phyloP scores from a whole-genome alignment of 2,329 filamentous ascomycete species.

The Exophiala bonariae region DNA sequence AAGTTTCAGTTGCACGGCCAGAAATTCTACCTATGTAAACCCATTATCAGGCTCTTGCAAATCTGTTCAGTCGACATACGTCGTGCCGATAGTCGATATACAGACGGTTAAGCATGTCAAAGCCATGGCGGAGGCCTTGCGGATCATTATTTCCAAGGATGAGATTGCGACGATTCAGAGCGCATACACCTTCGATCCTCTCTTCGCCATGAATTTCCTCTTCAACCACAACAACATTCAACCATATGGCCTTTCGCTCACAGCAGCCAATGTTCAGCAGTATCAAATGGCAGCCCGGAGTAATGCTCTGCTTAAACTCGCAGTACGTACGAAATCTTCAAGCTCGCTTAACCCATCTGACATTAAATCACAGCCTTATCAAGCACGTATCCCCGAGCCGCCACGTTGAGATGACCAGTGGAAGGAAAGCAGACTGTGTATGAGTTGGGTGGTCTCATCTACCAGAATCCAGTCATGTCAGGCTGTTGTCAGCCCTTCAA shows the following conservation, averaged over 20 bases:
- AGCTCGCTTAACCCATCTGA: too few relatives aligned
- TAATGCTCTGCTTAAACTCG: constrained; percentile 11
- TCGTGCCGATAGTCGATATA: constrained; percentile 56
- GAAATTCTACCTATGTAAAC: too few relatives aligned
- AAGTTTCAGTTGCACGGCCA: not conserved
- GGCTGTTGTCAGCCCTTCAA: too few relatives aligned
- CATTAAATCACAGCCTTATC: too few relatives aligned
- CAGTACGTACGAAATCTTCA: not conserved
- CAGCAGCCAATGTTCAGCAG: constrained; percentile 10
- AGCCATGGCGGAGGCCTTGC: constrained; percentile 57
- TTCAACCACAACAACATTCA: not conserved
- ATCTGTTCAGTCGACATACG: constrained; percentile 54
- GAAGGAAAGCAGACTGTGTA: too few relatives aligned
- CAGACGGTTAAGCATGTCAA: constrained; percentile 54
- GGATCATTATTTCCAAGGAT: constrained; percentile 49
- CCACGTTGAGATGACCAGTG: too few relatives aligned
- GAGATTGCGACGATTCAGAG: constrained; percentile 57
- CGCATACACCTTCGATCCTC: constrained; percentile 53
- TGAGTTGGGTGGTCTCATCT: too few relatives aligned
- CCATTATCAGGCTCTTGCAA: constrained; percentile 44
- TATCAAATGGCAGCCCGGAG: constrained; percentile 20
- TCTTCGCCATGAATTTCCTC: constrained; percentile 46
- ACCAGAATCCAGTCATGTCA: too few relatives aligned
- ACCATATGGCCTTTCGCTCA: constrained; percentile 4
- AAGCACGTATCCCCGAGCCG: too few relatives aligned